Conservation (phyloP, 169 alveolate genomes). For the Plasmodium vivax region DNA sequence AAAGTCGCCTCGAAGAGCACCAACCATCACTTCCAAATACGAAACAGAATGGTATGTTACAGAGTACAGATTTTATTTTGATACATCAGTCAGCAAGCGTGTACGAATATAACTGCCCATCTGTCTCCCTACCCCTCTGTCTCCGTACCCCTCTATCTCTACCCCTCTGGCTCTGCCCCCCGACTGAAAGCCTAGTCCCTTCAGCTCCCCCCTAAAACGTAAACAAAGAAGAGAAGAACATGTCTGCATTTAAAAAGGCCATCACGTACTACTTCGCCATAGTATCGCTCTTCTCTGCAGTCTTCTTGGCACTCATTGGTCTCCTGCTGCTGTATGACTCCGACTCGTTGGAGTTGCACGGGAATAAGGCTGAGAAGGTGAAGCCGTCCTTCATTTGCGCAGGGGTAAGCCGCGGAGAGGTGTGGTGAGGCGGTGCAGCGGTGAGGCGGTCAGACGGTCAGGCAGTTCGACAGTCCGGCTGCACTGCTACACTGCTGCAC, state of each 20-base stretch:
- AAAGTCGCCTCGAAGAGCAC: neutral
- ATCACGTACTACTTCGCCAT: conserved; percentile 62
- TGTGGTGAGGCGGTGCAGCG: neutral
- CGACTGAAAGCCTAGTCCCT: neutral
- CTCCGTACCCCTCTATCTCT: neutral
- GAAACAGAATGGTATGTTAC: conserved; percentile 49
- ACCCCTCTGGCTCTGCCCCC: neutral
- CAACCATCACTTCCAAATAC: neutral
- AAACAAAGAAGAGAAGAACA: conserved; percentile 32
- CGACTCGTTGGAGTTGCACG: conserved; percentile 66
- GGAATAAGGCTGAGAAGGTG: conserved; percentile 50
- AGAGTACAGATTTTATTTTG: conserved; percentile 7
- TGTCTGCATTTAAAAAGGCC: conserved; percentile 54
- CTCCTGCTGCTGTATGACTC: conserved; percentile 59
- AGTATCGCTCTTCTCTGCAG: conserved; percentile 72
- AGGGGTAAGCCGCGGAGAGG: conserved; percentile 55
- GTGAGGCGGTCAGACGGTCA: neutral
- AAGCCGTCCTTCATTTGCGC: conserved; percentile 67
- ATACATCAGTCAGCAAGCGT: neutral
- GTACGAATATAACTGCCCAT: neutral
- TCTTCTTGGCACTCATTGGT: conserved; percentile 63
- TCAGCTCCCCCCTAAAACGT: neutral
- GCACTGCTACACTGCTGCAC: neutral
- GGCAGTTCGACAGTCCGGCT: neutral
- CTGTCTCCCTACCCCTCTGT: neutral